Conservation (phyloP, 345 rosid genomes). For the Rhodomyrtus tomentosa region DNA sequence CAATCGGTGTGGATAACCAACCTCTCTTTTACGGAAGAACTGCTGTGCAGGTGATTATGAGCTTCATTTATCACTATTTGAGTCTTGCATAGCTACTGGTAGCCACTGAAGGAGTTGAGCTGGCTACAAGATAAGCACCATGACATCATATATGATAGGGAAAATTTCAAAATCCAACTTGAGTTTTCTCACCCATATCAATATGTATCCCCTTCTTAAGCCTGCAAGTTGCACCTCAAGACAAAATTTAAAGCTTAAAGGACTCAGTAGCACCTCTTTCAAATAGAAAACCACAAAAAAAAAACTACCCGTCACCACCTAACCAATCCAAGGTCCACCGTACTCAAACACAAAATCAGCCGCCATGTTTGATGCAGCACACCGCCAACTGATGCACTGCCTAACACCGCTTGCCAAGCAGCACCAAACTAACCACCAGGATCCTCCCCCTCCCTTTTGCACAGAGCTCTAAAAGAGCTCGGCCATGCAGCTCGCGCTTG, state of each 20-base stretch:
- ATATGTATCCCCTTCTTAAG: neutral
- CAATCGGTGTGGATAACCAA: constrained; percentile 53
- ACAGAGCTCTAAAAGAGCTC: neutral
- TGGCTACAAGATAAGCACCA: neutral
- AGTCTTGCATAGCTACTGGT: neutral
- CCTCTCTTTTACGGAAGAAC: constrained; percentile 56
- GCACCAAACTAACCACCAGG: neutral
- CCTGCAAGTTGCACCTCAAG: neutral
- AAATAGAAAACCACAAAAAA: neutral
- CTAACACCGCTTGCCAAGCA: neutral
- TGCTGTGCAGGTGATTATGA: constrained; percentile 40
- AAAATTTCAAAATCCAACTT: neutral
- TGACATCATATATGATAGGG: neutral
- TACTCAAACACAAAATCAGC: neutral
- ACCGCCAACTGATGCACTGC: neutral
- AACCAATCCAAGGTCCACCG: neutral
- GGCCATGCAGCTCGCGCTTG: neutral
- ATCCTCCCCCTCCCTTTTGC: neutral
- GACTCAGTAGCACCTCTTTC: neutral
- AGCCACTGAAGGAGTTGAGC: neutral
- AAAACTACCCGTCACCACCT: neutral
- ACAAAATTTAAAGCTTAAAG: neutral
- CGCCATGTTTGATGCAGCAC: neutral
- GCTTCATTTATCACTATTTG: neutral
- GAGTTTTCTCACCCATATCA: neutral